Base-by-base conservation (phyloP, 2,329 filamentous ascomycete species). In the Phyllosticta citrichinensis region DNA sequence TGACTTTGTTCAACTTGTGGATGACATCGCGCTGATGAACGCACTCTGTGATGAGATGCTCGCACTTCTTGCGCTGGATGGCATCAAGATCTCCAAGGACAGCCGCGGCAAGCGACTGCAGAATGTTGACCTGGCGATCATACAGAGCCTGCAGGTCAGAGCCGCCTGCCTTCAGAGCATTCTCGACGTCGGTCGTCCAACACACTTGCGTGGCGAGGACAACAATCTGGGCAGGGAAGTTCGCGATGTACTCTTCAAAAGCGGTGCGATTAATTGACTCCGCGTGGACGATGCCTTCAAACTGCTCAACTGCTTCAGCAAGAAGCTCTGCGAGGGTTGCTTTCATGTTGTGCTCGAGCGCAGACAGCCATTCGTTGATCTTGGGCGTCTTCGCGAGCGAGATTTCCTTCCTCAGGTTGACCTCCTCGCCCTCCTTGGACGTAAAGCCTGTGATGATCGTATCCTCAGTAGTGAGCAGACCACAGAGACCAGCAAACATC, bases 281-380 rank as follows among this genome's bases (percentile, higher is more conserved):
- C 1, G 86, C 83, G 58, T 83, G 81, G 68, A 96, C 92, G 22
- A 97, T 84, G 5, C 87, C 84, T 5, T 85, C 85, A 68, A 96
- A 99, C 60, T 88, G 85, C 40, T 89, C 84, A 50, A 96, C 82
- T 2, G 94, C 93, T 71, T 97, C 92, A 2, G 87, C 86, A 30
- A 99, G 82, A 27, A 96, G 80, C 72, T 97, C 93, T 0, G 94
- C 94, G 19, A 99, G 82, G 0, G 94, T 96, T 35, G 86, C 82
- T 74, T 97, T 97, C 92, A 99, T 97, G 66, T 88, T 95, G 62
- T 79, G 86, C 73, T 99, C 94, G 33, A 99, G 79, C 4, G 95
- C 86, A 30, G 89, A 88, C n/a, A 99, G 82, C 94, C 94, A 99
- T 74, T 99, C 94, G 69, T 99, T 99, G 79, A 99, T 97, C 68